A percentile compares a stretch with the other conserved stretches of the same genome.
Evolutionary conservation across 192 early-diverging fungal species (phyloP).

Genomic region (Coemansia sp.): DNA sequence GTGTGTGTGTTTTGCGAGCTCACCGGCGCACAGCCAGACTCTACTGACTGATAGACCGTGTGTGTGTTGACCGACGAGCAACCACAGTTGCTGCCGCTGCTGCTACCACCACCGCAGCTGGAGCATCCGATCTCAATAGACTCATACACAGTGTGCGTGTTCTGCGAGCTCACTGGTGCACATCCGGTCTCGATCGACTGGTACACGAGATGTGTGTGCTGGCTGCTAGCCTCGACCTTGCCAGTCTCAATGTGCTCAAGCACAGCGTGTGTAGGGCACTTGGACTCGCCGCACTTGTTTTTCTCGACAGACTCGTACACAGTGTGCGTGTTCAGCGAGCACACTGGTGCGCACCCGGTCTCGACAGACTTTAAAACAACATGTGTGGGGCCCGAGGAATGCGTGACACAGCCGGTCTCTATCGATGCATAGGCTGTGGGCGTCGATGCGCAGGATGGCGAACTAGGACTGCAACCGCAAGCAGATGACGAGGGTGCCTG

Average conservation of each 20-base stretch:
- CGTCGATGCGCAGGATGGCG: background rate
- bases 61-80: conserved; percentile 14
- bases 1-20: conserved; percentile 19
- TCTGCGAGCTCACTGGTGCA: background rate
- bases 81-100: background rate
- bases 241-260: conserved; percentile 7
- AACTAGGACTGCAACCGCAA: background rate
- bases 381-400: conserved; percentile 7
- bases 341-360: background rate
- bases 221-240: background rate
- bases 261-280: conserved; percentile 8
- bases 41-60: conserved; percentile 27
- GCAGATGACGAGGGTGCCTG: conserved; percentile 7
- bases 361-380: conserved; percentile 23
- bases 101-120: background rate
- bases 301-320: conserved; percentile 22
- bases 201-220: background rate
- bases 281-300: conserved; percentile 4
- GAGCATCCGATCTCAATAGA: conserved; percentile 9
- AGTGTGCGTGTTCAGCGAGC: conserved; percentile 20
- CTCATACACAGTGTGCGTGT: conserved; percentile 25
- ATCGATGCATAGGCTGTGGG: conserved; percentile 8
- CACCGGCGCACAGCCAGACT: conserved; percentile 2
- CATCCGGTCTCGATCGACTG: conserved; percentile 7
- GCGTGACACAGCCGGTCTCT: conserved; percentile 13